Conservation (phyloP, 805 yeast species). For the Sugiyamaella chiloensis region DNA sequence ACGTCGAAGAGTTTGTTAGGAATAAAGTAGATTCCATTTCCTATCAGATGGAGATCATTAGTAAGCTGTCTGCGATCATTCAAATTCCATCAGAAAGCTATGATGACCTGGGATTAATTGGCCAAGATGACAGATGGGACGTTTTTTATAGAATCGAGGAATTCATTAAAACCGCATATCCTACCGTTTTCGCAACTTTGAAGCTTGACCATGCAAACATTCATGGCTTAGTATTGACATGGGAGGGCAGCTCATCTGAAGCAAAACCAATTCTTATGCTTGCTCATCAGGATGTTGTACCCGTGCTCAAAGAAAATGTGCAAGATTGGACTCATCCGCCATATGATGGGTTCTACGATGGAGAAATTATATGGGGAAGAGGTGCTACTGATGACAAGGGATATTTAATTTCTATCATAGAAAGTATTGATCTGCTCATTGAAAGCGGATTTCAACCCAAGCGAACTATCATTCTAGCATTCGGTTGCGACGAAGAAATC, state of each 20-base stretch:
- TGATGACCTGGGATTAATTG: not conserved
- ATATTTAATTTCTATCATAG: conserved; percentile 57
- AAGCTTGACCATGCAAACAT: conserved; percentile 42
- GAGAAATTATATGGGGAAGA: conserved; percentile 59
- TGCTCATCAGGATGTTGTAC: conserved; percentile 72
- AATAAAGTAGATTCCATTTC: not conserved
- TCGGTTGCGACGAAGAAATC: conserved; percentile 76
- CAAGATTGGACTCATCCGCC: conserved; percentile 60
- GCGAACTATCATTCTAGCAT: conserved; percentile 56
- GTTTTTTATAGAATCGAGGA: not conserved
- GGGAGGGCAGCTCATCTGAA: conserved; percentile 18
- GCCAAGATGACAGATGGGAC: not conserved
- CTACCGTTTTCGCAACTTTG: conserved; percentile 40
- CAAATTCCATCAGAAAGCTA: not conserved
- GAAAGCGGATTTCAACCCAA: conserved; percentile 49
- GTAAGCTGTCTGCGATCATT: not conserved
- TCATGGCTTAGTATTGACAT: conserved; percentile 19
- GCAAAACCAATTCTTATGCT: conserved; percentile 59
- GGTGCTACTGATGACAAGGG: conserved; percentile 71
- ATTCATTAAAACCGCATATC: not conserved
- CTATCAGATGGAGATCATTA: not conserved
- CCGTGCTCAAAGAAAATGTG: conserved; percentile 51
- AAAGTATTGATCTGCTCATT: conserved; percentile 56
- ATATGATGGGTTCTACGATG: conserved; percentile 57
- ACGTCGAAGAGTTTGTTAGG: not conserved